These are phyloP conservation scores for Penicillium corylophilum DNA, from an alignment of 2,329 filamentous ascomycete species.

Conservation along the genomic window DNA sequence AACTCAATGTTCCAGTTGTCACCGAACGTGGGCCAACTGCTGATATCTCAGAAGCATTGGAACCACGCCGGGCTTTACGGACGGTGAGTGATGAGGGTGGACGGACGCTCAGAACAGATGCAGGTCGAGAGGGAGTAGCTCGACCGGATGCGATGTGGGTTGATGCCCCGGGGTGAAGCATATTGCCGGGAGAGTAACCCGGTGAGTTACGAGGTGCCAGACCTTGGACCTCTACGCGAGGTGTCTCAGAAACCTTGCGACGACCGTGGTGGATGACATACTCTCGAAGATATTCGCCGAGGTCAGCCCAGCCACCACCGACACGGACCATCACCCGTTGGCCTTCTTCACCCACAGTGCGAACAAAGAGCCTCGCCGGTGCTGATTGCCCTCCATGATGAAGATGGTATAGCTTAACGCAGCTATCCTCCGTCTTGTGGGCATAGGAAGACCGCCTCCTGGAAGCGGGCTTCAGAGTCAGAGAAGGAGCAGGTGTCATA, in stretches of 20 bases:
- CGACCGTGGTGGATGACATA: conserved; percentile 90
- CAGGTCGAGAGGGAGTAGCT: conserved; percentile 38
- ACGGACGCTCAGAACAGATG: conserved; percentile 36
- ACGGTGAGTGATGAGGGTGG: conserved; percentile 41
- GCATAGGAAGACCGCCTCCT: conserved; percentile 36
- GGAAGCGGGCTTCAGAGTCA: conserved; percentile 64
- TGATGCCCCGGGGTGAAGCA: conserved; percentile 18
- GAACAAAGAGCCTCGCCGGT: conserved; percentile 92
- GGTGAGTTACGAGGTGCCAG: conserved; percentile 37
- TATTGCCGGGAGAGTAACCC: conserved; percentile 26
- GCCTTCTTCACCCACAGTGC: conserved; percentile 82
- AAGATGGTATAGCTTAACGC: conserved; percentile 90
- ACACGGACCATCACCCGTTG: conserved; percentile 98
- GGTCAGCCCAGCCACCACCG: conserved; percentile 95
- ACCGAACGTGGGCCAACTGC: conserved; percentile 25
- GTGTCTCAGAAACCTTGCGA: conserved; percentile 57
- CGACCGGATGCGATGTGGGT: conserved; percentile 27
- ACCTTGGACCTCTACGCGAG: conserved; percentile 56
- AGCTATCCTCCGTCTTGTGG: conserved; percentile 55
- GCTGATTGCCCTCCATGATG: conserved; percentile 78
- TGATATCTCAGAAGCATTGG: conserved; percentile 33
- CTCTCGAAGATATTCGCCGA: conserved; percentile 90
- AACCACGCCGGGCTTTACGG: conserved; percentile 39
- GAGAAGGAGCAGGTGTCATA: conserved; percentile 63
- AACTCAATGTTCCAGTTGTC: conserved; percentile 30